Base-by-base conservation (phyloP, 345 rosid species). In the Brassica nigra region DNA sequence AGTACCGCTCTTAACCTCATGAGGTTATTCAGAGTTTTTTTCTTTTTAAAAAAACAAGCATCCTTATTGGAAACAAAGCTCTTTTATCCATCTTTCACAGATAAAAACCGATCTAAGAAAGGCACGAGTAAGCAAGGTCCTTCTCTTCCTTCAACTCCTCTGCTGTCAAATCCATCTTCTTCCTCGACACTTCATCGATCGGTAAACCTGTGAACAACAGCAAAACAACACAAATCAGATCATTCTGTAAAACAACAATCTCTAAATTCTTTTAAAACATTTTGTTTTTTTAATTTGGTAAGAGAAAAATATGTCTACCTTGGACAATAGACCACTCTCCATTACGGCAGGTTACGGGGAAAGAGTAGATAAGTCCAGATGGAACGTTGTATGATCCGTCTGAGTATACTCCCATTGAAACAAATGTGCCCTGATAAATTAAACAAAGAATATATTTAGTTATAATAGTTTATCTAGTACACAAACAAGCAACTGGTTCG, bases 341-440 rank as follows among this genome's bases (percentile, higher is more conserved):
- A 59, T 85, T 85, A 57, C 44, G 36, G 75, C 99, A 95, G 15
- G 94, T 93, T 10, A 95, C 98, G 0, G 99, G 99, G 87, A 92
- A 95, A n/a, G 99, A 95, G 81, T 95, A 93, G 81, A 95, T 89
- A 42, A 95, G 91, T 44, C 99, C 99, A 78, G 99, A 81, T 20
- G 99, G 97, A 30, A 91, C 96, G 52, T 89, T 87, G 90, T 95
- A 95, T 18, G 99, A 95, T 66, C 99, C 99, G 84, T 95, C 97
- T 5, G 98, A 91, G 85, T 91, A 91, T 3, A 95, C 99, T 4
- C 99, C 99, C 99, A 95, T 95, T 72, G 99, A 95, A 75, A 95
- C 99, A 90, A 90, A 95, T 42, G 97, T 91, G 34, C 98, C 99
- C 98, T 95, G 72, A 29, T 30, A 58, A 64, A 65, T 23, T 7